Conservation (phyloP, 495 filamentous ascomycete species). For the Apiosordaria backusii region DNA sequence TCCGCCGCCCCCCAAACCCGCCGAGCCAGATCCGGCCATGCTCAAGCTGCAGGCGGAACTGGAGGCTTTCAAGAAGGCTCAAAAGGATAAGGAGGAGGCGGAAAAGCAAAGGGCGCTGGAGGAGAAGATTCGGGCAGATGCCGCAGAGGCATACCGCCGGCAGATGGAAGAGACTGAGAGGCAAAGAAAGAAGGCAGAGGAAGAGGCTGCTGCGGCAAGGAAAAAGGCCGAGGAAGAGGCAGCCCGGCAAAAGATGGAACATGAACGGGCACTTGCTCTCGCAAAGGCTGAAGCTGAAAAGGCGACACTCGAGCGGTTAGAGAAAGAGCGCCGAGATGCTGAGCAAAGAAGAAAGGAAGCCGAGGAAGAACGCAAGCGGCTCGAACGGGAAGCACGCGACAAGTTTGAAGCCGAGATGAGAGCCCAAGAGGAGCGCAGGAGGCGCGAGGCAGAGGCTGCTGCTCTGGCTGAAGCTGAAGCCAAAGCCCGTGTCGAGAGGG, state of each 20-base stretch:
- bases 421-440: slow-evolving; percentile 49
- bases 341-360: slow-evolving; percentile 35
- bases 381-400: slow-evolving; percentile 35
- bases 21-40: slow-evolving; percentile 41
- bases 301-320: slow-evolving; percentile 35
- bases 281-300: slow-evolving; percentile 33
- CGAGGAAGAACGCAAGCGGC: slow-evolving; percentile 34
- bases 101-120: slow-evolving; percentile 33
- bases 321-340: slow-evolving; percentile 31
- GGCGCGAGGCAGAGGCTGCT: slow-evolving; percentile 47
- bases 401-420: slow-evolving; percentile 39
- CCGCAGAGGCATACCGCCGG: slow-evolving; percentile 30
- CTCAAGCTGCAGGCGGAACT: slow-evolving; percentile 39
- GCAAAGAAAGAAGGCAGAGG: background rate
- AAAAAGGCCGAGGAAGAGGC: slow-evolving; percentile 41
- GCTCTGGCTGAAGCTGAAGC: slow-evolving; percentile 43
- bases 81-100: slow-evolving; percentile 36
- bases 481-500: slow-evolving; percentile 36
- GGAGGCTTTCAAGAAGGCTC: slow-evolving; percentile 31
- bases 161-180: background rate
- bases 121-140: slow-evolving; percentile 12
- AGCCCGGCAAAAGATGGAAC: slow-evolving; percentile 15
- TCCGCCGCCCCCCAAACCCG: slow-evolving; percentile 19
- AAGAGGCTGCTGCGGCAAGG: background rate
- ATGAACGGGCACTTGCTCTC: background rate